Percentiles rank a stretch among this genome's conserved stretches.
Evolutionary conservation across 768 basidiomycete species (phyloP).

Genomic region (Boletus sensibilis): DNA sequence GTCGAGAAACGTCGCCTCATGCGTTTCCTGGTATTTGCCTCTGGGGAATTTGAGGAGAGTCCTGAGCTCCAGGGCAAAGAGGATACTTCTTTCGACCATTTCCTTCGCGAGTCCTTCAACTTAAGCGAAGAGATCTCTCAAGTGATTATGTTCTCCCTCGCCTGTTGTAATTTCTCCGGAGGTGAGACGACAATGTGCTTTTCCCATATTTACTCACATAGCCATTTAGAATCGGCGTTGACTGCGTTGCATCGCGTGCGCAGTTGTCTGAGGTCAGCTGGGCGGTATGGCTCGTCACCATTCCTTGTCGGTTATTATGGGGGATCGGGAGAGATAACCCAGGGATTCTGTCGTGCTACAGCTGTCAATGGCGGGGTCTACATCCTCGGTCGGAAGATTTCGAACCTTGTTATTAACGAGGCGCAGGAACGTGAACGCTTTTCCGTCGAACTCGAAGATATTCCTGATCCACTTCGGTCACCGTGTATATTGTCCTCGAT

Average conservation of each 20-base stretch:
- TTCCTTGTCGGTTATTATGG: slow-evolving; percentile 97
- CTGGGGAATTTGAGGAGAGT: slow-evolving; percentile 67
- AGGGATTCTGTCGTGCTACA: slow-evolving; percentile 85
- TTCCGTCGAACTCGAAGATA: slow-evolving; percentile 52
- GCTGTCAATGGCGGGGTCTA: slow-evolving; percentile 80
- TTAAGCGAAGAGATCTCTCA: slow-evolving; percentile 55
- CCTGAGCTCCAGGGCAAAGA: slow-evolving; percentile 58
- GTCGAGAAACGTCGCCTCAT: slow-evolving; percentile 88
- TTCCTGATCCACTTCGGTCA: slow-evolving; percentile 58
- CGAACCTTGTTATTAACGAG: slow-evolving; percentile 32
- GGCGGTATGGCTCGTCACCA: slow-evolving; percentile 83
- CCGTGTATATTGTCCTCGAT: slow-evolving; percentile 54
- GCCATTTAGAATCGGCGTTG: slow-evolving; percentile 57
- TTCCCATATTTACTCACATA: slow-evolving; percentile 4
- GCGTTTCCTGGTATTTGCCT: slow-evolving; percentile 85
- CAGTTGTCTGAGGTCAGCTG: slow-evolving; percentile 71
- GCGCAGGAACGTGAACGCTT: slow-evolving; percentile 31
- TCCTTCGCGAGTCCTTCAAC: slow-evolving; percentile 62
- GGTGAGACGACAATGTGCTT: slow-evolving; percentile 42
- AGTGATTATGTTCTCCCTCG: slow-evolving; percentile 76
- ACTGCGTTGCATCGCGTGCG: slow-evolving; percentile 69
- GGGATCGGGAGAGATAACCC: slow-evolving; percentile 86
- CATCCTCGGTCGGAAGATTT: slow-evolving; percentile 54
- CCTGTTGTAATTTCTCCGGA: slow-evolving; percentile 56
- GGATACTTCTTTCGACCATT: slow-evolving; percentile 55